Evolutionary conservation across 352 stramenopile species (phyloP).

Genomic region (Poterioochromonas sp.): DNA sequence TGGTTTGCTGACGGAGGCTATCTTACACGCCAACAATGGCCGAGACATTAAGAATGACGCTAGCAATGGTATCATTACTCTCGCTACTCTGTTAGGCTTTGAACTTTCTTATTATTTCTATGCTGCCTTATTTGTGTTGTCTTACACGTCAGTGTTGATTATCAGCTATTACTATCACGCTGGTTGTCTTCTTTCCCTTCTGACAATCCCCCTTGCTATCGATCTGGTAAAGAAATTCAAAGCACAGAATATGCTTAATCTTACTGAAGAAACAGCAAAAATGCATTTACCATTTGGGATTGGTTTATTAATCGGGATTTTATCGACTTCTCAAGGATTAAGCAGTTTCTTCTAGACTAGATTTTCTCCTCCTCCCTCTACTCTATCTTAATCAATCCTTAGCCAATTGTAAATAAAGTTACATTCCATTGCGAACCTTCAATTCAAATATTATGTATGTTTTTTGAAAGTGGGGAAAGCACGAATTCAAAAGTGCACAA

Average conservation of each 20-base stretch:
- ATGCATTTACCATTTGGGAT: constrained; percentile 4
- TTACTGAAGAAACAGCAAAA: background rate
- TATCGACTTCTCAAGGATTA: background rate
- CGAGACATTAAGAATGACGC: constrained; percentile 43
- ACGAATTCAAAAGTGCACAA: too few species aligned
- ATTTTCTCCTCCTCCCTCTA: too few species aligned
- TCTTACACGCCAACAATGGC: constrained; percentile 48
- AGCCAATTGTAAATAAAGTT: too few species aligned
- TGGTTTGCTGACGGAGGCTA: constrained; percentile 44
- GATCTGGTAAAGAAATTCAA: constrained; percentile 38
- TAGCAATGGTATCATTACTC: background rate
- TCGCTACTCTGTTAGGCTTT: background rate
- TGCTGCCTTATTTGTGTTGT: background rate
- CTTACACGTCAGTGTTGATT: background rate
- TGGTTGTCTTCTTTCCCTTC: constrained; percentile 38
- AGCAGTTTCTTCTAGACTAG: too few species aligned
- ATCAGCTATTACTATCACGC: background rate
- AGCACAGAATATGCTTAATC: background rate
- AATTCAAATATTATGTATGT: too few species aligned
- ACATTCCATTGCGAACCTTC: too few species aligned
- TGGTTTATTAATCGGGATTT: background rate
- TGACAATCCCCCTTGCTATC: constrained; percentile 39
- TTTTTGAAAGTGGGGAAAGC: too few species aligned
- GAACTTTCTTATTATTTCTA: background rate
- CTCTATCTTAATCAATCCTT: too few species aligned